Evolutionary conservation across 2,329 filamentous ascomycete species (phyloP).

Genomic region (Ophiosphaerella korrae): DNA sequence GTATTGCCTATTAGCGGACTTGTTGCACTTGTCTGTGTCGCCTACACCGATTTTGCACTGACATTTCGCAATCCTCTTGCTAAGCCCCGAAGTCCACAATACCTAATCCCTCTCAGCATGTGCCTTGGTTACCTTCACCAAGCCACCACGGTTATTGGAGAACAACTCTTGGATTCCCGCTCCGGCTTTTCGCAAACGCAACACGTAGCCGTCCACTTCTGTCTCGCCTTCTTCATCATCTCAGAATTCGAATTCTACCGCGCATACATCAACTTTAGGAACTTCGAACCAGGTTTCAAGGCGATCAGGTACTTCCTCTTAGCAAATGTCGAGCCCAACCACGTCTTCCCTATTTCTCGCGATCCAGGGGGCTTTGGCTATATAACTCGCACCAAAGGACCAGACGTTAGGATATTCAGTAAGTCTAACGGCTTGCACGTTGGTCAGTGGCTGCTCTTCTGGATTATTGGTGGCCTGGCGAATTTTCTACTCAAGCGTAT

Average conservation of each 20-base stretch:
- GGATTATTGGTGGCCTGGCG: conserved; percentile 3
- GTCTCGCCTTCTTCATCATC: conserved; percentile 4
- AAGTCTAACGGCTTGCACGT: conserved; percentile 1
- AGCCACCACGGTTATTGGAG: conserved; percentile 1
- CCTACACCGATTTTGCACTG: neutral
- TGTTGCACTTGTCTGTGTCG: neutral
- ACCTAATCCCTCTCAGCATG: neutral
- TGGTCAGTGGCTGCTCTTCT: conserved; percentile 5
- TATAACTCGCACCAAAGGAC: neutral
- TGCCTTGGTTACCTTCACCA: conserved; percentile 4
- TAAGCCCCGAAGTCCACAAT: conserved; percentile 1
- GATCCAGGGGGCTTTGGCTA: conserved; percentile 6
- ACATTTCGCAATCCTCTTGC: conserved; percentile 2
- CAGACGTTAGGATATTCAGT: neutral
- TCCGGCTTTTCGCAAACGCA: conserved; percentile 4
- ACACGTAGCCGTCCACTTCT: conserved; percentile 4
- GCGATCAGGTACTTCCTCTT: conserved; percentile 2
- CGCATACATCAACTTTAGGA: conserved; percentile 4
- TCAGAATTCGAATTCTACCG: conserved; percentile 5
- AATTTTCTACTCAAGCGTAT: conserved; percentile 5
- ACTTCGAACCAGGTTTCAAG: conserved; percentile 1
- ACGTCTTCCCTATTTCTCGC: conserved; percentile 4
- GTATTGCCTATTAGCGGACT: conserved; percentile 1
- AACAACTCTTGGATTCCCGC: conserved; percentile 1
- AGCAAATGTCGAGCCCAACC: conserved; percentile 2